Conservation (phyloP, 805 yeast genomes). For the Ogataea henricii region DNA sequence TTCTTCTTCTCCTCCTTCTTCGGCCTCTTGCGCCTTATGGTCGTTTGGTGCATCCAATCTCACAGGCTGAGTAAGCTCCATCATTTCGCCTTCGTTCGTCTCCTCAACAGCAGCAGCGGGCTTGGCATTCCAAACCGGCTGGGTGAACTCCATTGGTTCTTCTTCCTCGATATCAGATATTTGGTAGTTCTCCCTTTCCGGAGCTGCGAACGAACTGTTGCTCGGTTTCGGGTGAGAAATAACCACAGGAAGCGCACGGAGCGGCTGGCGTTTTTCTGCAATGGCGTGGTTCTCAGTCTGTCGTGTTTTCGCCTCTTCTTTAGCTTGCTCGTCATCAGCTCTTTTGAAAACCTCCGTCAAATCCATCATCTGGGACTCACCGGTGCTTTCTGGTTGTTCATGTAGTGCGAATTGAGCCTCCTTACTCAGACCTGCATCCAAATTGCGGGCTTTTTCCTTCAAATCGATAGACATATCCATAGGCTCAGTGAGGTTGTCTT, state of each 20-base stretch:
- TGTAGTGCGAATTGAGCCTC: too few species aligned
- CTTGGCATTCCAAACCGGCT: neutral
- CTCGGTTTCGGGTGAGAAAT: neutral
- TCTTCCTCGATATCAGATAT: constrained; percentile 7
- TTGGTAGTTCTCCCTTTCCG: neutral
- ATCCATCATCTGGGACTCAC: constrained; percentile 11
- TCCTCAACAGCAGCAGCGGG: constrained; percentile 12
- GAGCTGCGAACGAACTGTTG: neutral
- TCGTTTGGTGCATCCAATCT: neutral
- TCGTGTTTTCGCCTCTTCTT: constrained; percentile 6
- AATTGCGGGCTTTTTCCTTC: constrained; percentile 6
- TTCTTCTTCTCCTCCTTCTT: constrained; percentile 7
- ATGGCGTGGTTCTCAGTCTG: constrained; percentile 1
- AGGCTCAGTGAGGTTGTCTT: constrained; percentile 29
- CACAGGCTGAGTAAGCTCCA: constrained; percentile 20
- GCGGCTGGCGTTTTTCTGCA: constrained; percentile 7
- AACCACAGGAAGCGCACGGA: neutral
- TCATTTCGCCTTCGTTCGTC: constrained; percentile 22
- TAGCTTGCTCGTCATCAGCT: constrained; percentile 15
- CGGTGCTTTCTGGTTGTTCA: too few species aligned
- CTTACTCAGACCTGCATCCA: too few species aligned
- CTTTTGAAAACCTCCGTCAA: constrained; percentile 15
- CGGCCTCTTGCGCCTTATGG: constrained; percentile 1
- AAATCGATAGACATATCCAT: constrained; percentile 29
- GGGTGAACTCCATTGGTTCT: constrained; percentile 8